Evolutionary conservation across 768 basidiomycete species (phyloP).

Genomic region (Suillus americanus): DNA sequence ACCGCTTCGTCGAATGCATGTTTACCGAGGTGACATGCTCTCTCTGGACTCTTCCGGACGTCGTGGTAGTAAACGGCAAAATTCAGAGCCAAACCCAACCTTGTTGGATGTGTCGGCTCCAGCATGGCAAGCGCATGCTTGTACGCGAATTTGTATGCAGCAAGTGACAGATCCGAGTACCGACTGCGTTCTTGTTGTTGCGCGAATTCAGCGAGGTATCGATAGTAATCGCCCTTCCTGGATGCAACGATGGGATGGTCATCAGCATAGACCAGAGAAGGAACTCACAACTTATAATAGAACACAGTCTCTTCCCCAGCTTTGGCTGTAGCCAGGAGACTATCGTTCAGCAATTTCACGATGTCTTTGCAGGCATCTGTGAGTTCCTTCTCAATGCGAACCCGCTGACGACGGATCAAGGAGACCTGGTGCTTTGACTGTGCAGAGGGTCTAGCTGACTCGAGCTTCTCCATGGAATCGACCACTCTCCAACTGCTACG

Average conservation of each 20-base stretch:
- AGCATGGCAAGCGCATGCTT: conserved; percentile 77
- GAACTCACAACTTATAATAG: conserved; percentile 81
- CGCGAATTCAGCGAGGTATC: conserved; percentile 87
- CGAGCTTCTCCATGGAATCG: conserved; percentile 72
- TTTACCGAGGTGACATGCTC: conserved; percentile 87
- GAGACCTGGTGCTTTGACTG: conserved; percentile 45
- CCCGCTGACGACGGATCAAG: conserved; percentile 71
- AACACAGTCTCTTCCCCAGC: conserved; percentile 85
- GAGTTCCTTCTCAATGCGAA: conserved; percentile 76
- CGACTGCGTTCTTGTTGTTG: conserved; percentile 65
- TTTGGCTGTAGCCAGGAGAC: conserved; percentile 60
- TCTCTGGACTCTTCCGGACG: conserved; percentile 80
- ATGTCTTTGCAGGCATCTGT: conserved; percentile 79
- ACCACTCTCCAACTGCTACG: conserved; percentile 85
- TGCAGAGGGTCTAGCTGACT: conserved; percentile 30
- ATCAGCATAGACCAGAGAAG: conserved; percentile 11
- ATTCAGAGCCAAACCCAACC: conserved; percentile 85
- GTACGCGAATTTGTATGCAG: conserved; percentile 84
- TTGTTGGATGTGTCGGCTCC: conserved; percentile 79
- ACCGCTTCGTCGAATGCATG: conserved; percentile 92
- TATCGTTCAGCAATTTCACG: conserved; percentile 62
- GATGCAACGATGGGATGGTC: conserved; percentile 2
- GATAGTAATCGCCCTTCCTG: conserved; percentile 90
- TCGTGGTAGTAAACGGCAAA: conserved; percentile 95
- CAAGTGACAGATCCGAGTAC: conserved; percentile 74